Evolutionary conservation across 768 basidiomycete genomes (phyloP), one percentile per base, ranked within the genome.

Genomic region (Russula sp.): DNA sequence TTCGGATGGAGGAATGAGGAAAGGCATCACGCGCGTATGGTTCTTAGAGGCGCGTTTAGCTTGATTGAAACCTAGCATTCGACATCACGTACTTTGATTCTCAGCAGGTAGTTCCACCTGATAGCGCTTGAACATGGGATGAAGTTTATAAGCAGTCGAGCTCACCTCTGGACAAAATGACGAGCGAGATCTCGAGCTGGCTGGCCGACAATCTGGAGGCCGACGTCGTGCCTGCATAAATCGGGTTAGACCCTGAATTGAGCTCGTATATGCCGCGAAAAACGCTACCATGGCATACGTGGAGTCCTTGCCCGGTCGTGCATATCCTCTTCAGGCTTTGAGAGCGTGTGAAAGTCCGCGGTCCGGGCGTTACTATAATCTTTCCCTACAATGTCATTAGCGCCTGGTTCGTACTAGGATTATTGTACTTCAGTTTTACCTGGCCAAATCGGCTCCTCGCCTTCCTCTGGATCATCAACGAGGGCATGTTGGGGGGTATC

Each of bases 401-500:
- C 42, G 2, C 11, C 49, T 8, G 18, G 5, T 32, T 28, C 3
- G 16, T 46, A 34, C 5, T 11, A 30, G n/a, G 34, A 11, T 57
- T 63, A 69, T 60, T 22, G 51, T 26, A 28, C 5, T 16, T 44
- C 38, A 20, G n/a, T 69, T 74, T 68, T 74, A 86, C 93, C 93
- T 54, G 89, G 89, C 97, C 96, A 98, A 63, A 99, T 89, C 2
- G 76, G 75, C 71, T 87, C 84, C 22, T 81, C 76, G 14, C 79
- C 79, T 11, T 87, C 57, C n/a, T 89, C 85, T 4, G 83, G 82
- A 72, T 98, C 94, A 71, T 99, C 97, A 16, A 88, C 79, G 42
- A 98, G 78, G 30, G 87, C 85, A 74, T 99, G 97, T 64, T 96
- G 96, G 3, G 96, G 85, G 0, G 96, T 96, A 73, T 99, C 97